Conservation (phyloP, 2,329 filamentous ascomycete species). For the Claviceps sp. region DNA sequence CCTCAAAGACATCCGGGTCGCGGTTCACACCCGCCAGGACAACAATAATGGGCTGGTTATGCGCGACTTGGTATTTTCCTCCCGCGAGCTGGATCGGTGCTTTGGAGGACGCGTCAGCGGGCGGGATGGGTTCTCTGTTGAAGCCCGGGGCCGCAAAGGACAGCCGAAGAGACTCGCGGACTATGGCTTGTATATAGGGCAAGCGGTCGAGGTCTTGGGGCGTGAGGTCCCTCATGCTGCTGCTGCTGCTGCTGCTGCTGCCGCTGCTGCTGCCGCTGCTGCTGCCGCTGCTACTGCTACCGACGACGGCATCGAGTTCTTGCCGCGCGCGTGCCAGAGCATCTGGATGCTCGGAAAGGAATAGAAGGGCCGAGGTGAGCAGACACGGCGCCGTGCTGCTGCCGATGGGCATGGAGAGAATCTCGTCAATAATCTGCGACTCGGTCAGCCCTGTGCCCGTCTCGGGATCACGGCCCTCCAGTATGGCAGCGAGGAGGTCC, state of each 20-base stretch:
- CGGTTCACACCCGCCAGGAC: conserved; percentile 37
- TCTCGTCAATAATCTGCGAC: conserved; percentile 51
- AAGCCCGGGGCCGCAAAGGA: conserved; percentile 40
- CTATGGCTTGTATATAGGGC: conserved; percentile 38
- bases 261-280: conserved; percentile 26
- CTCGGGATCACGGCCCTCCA: conserved; percentile 46
- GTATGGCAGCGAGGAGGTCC: conserved; percentile 47
- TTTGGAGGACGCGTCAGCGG: conserved; percentile 17
- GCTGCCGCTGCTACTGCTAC: conserved; percentile 22
- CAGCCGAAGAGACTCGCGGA: conserved; percentile 41
- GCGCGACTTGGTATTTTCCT: conserved; percentile 34
- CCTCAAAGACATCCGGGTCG: conserved; percentile 33
- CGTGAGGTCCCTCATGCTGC: conserved; percentile 27
- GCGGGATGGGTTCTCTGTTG: conserved; percentile 35
- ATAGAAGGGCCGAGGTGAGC: conserved; percentile 32
- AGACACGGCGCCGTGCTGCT: conserved; percentile 35
- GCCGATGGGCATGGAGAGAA: conserved; percentile 53
- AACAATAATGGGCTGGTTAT: conserved; percentile 35
- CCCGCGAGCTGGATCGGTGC: conserved; percentile 32
- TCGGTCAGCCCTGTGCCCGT: conserved; percentile 45
- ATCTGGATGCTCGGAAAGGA: conserved; percentile 36
- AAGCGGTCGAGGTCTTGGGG: conserved; percentile 37
- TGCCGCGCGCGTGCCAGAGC: conserved; percentile 34
- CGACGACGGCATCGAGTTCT: conserved; percentile 36
- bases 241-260: no score